These are phyloP conservation scores for Dillenia turbinata DNA, from an alignment of 164 flowering plant genomes.

Conservation along the genomic window DNA sequence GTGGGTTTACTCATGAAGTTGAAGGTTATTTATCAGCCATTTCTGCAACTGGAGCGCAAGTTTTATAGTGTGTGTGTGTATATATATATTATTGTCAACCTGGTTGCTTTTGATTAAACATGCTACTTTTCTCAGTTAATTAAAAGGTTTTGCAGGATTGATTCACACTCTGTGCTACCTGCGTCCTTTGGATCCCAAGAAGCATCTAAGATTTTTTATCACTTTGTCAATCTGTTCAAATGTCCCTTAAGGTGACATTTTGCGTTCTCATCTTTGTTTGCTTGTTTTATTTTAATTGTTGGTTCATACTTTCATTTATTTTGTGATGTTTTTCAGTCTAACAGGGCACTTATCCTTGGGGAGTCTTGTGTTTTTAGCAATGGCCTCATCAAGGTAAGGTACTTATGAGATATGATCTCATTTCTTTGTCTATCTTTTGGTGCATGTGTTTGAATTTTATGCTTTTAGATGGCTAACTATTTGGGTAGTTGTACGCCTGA, in stretches of 20 bases:
- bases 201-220: slow-evolving; percentile 76
- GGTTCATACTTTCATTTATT: slow-evolving; percentile 5
- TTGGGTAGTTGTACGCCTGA: no score
- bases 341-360: slow-evolving; percentile 64
- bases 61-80: no score
- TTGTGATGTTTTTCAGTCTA: slow-evolving; percentile 46
- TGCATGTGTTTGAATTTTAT: no score
- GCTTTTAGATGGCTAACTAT: no score
- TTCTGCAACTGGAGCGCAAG: no score
- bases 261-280: neutral
- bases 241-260: slow-evolving; percentile 60
- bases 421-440: no score
- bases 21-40: no score
- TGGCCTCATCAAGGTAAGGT: slow-evolving; percentile 70
- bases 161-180: slow-evolving; percentile 79
- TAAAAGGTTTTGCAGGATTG: slow-evolving; percentile 57
- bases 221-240: slow-evolving; percentile 70
- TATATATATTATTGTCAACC: no score
- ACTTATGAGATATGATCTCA: neutral
- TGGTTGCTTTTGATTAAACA: neutral
- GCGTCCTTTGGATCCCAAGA: slow-evolving; percentile 69
- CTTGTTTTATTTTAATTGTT: neutral
- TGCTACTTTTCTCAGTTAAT: slow-evolving; percentile 5
- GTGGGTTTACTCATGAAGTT: no score
- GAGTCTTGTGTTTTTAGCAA: slow-evolving; percentile 69